Conservation (phyloP, 148 eudicot genomes). For the Arctostaphylos glauca region DNA sequence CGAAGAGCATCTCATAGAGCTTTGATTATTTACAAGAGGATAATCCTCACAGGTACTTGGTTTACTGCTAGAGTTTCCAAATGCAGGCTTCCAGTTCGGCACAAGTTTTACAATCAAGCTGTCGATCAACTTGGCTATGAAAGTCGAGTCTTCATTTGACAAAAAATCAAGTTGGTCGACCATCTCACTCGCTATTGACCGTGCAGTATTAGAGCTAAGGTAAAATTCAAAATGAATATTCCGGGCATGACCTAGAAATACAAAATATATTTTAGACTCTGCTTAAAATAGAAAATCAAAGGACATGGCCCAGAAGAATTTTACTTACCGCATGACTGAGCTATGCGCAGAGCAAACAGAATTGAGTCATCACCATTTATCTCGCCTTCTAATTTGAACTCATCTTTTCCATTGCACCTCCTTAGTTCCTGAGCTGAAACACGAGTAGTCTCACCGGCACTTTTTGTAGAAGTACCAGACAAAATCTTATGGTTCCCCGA, state of each 20-base stretch:
- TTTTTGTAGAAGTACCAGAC: slow-evolving; percentile 29
- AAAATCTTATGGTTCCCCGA: slow-evolving; percentile 27
- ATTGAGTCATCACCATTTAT: slow-evolving; percentile 43
- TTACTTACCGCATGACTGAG: slow-evolving; percentile 39
- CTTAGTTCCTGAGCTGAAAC: slow-evolving; percentile 35
- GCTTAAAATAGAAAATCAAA: neutral
- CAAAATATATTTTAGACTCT: neutral
- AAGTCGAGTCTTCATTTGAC: slow-evolving; percentile 42
- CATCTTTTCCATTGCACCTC: slow-evolving; percentile 37
- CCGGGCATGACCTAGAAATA: slow-evolving; percentile 36
- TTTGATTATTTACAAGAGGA: slow-evolving; percentile 9
- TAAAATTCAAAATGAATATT: slow-evolving; percentile 57
- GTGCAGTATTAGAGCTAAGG: slow-evolving; percentile 50
- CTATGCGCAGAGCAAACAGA: slow-evolving; percentile 46
- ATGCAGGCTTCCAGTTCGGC: slow-evolving; percentile 37
- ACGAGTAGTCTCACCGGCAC: slow-evolving; percentile 32
- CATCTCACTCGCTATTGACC: slow-evolving; percentile 69
- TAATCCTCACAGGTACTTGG: slow-evolving; percentile 20
- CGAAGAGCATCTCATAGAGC: slow-evolving; percentile 6
- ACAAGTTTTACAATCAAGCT: slow-evolving; percentile 41
- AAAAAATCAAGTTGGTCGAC: slow-evolving; percentile 59
- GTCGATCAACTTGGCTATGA: slow-evolving; percentile 63
- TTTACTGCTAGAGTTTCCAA: slow-evolving; percentile 17
- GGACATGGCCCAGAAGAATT: neutral
- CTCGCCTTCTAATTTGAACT: slow-evolving; percentile 49